Evolutionary conservation across 257 asterid genomes (phyloP).

Genomic region (Solanum dulcamara): DNA sequence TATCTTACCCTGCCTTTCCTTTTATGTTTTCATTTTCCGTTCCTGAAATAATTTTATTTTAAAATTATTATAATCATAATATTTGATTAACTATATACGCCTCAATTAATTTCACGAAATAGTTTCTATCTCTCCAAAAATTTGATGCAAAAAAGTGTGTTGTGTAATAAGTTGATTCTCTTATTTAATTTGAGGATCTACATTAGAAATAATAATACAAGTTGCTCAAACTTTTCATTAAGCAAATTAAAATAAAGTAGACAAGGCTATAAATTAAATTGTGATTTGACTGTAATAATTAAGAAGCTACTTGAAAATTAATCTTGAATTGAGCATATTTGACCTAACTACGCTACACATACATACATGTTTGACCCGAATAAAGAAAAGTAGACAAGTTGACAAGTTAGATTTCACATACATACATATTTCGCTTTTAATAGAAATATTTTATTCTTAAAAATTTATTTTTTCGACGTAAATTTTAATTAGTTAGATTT

Average conservation of each 20-base stretch:
- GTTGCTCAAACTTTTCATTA: not conserved
- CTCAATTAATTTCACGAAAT: not conserved
- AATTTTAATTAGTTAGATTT: not conserved
- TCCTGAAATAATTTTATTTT: not conserved
- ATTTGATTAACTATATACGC: not conserved
- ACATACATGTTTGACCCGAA: not conserved
- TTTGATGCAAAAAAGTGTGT: not conserved
- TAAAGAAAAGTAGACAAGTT: not conserved
- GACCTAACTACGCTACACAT: not conserved
- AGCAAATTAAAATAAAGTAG: not conserved
- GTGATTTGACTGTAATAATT: not conserved
- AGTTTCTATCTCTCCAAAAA: accelerated
- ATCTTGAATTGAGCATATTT: not conserved
- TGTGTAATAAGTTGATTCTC: not conserved
- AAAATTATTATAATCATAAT: not conserved
- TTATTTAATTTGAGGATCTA: not conserved
- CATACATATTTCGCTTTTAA: not conserved
- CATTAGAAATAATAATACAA: not conserved
- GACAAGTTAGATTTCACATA: not conserved
- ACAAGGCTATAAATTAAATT: not conserved
- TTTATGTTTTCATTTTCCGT: not conserved
- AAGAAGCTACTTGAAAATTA: not conserved
- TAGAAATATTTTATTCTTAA: not conserved
- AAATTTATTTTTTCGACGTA: not conserved
- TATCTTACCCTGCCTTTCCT: too few relatives aligned